Evolutionary conservation across 2,329 filamentous ascomycete species (phyloP), one percentile per base, ranked within the genome.

Genomic region (Fusarium tjaetaba): DNA sequence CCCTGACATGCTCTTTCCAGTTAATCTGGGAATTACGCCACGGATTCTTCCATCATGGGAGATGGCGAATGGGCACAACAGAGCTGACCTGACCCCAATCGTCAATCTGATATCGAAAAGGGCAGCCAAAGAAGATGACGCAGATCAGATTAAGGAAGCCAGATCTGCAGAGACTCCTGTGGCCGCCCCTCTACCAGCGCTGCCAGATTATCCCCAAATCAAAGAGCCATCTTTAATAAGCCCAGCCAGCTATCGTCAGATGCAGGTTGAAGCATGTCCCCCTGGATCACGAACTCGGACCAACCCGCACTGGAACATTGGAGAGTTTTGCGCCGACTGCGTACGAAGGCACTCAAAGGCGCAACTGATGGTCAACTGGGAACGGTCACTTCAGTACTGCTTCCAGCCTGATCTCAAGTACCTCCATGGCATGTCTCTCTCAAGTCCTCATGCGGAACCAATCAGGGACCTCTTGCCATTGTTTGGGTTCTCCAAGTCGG

Each of bases 1-100:
- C 20, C 94, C 94, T 2, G 90, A 95, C 71, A 95, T 97, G 93
- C 90, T 94, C 71, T 82, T 97, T 26, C 93, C 93, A 0, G 93
- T 97, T 83, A 97, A 97, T 79, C 86, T 93, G 26, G 89, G 93
- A 24, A 65, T 73, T 15, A 71, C 76, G 13, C 82, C 82, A 22
- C 79, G 82, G 9, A 74, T 84, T n/a, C 72, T 84, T 10, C 81
- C 82, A 3, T 90, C 93, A 0, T 91, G 92, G 83, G 90, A 93
- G 64, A 89, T 93, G 65, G 85, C 74, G 22, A 75, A 78, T 45
- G 69, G 71, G 10, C 65, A 74, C 34, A 68, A 38, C n/a, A 64
- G 72, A 46, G 76, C 69, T 46, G 77, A 79, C 39, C 51, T 81
- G 22, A 72, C 79, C 13, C 77, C 76, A 1, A 74, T 81, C 39